Evolutionary conservation across 352 stramenopile genomes (phyloP).

Genomic region (Elongisporangium senticosum): DNA sequence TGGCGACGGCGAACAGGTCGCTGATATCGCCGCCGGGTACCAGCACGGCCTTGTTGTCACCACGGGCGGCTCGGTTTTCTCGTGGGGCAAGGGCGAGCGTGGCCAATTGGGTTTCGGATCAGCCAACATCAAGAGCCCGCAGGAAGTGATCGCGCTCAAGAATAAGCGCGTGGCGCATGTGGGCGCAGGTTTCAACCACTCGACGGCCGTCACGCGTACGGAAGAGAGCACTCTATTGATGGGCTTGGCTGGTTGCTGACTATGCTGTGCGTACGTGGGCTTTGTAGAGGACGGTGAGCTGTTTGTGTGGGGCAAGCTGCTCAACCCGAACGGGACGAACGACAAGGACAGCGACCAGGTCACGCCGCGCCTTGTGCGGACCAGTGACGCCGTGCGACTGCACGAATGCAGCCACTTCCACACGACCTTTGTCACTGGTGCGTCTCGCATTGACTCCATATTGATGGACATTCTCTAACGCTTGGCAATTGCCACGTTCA

Average conservation of each 20-base stretch:
- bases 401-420: conserved; percentile 82
- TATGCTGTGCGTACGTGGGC: neutral
- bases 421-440: conserved; percentile 75
- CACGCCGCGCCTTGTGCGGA: conserved; percentile 62
- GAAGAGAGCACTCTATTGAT: neutral
- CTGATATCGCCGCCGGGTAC: conserved; percentile 68
- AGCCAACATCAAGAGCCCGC: conserved; percentile 61
- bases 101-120: conserved; percentile 77
- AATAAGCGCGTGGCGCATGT: conserved; percentile 56
- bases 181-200: conserved; percentile 81
- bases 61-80: conserved; percentile 60
- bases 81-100: conserved; percentile 81
- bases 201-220: conserved; percentile 55
- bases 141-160: conserved; percentile 77
- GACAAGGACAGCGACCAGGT: conserved; percentile 68
- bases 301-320: conserved; percentile 82
- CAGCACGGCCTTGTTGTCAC: conserved; percentile 76
- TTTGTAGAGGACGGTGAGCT: conserved; percentile 64
- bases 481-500: neutral
- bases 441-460: conserved; percentile 3
- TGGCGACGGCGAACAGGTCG: conserved; percentile 50
- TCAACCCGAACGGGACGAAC: conserved; percentile 59
- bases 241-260: conserved; percentile 2
- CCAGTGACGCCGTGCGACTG: conserved; percentile 57
- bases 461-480: conserved; percentile 9